Conservation (phyloP, 352 stramenopile species). For the Phytophthora citricola region DNA sequence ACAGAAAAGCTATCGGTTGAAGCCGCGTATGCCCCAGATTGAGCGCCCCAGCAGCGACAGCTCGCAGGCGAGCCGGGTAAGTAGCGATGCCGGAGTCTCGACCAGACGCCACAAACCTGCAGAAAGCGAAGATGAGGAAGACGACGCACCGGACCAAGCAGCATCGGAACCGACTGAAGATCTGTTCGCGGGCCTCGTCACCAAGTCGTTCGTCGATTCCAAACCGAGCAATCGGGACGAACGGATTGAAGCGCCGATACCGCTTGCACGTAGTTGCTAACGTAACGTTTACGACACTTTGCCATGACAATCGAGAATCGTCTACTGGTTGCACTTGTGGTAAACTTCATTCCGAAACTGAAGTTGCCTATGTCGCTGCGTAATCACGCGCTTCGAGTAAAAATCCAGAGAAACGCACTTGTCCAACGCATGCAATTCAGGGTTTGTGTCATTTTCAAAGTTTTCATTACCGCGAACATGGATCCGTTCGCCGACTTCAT, state of each 20-base stretch:
- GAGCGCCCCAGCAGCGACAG: slow-evolving; percentile 14
- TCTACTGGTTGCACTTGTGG: slow-evolving; percentile 8
- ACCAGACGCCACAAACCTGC: not conserved
- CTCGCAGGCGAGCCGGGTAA: slow-evolving; percentile 27
- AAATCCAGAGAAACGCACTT: slow-evolving; percentile 25
- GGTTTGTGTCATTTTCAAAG: slow-evolving; percentile 12
- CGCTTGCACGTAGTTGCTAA: slow-evolving; percentile 20
- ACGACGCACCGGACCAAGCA: slow-evolving; percentile 21
- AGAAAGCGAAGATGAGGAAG: slow-evolving; percentile 22
- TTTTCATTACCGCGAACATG: slow-evolving; percentile 4
- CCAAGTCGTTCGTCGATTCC: slow-evolving; percentile 27
- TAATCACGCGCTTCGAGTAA: slow-evolving; percentile 27
- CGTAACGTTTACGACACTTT: slow-evolving; percentile 15
- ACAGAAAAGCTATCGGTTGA: slow-evolving; percentile 27
- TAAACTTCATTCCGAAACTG: slow-evolving; percentile 13
- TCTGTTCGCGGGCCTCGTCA: slow-evolving; percentile 47
- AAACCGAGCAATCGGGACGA: slow-evolving; percentile 12
- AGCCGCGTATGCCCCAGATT: slow-evolving; percentile 40
- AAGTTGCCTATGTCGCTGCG: slow-evolving; percentile 1
- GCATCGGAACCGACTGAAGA: slow-evolving; percentile 26
- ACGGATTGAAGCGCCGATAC: not conserved
- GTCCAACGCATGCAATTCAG: slow-evolving; percentile 16
- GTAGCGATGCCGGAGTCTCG: slow-evolving; percentile 23
- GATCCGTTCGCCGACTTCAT: slow-evolving; percentile 31
- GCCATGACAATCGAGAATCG: slow-evolving; percentile 7